These are phyloP conservation scores for Tephrocybe sp. DNA, from an alignment of 768 basidiomycete species.

Conservation along the genomic window DNA sequence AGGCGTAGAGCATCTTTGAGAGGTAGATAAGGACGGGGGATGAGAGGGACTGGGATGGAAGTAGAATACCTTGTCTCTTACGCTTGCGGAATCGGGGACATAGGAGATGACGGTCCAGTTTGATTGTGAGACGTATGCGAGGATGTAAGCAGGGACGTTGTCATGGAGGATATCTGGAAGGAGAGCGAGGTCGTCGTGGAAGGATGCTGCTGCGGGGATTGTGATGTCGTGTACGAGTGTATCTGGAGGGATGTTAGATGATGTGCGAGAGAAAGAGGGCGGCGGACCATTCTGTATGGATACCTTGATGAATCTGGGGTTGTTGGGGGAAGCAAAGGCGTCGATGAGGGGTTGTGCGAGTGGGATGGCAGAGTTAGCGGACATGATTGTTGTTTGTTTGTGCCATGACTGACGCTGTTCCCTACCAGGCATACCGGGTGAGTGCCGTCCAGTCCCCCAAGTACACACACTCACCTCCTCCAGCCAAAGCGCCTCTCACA, in stretches of 20 bases:
- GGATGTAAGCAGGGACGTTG: slow-evolving; percentile 69
- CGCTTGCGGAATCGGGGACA: slow-evolving; percentile 77
- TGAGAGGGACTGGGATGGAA: background rate
- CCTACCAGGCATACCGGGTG: slow-evolving; percentile 54
- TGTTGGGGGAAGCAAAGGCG: slow-evolving; percentile 57
- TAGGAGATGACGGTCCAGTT: slow-evolving; percentile 79
- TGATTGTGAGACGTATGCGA: slow-evolving; percentile 57
- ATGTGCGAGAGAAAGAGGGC: background rate
- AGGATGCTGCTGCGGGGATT: slow-evolving; percentile 44
- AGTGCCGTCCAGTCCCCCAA: slow-evolving; percentile 4
- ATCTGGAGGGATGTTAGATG: slow-evolving; percentile 42
- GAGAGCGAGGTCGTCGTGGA: slow-evolving; percentile 58
- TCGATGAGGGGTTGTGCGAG: slow-evolving; percentile 56
- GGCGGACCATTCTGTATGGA: slow-evolving; percentile 67
- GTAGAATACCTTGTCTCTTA: slow-evolving; percentile 71
- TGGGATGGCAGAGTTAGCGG: slow-evolving; percentile 69
- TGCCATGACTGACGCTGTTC: slow-evolving; percentile 33
- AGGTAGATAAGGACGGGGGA: slow-evolving; percentile 1
- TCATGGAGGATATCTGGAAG: slow-evolving; percentile 57
- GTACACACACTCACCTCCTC: background rate
- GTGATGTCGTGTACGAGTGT: slow-evolving; percentile 60
- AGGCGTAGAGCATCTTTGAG: slow-evolving; percentile 90
- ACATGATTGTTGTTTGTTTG: slow-evolving; percentile 43
- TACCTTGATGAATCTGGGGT: slow-evolving; percentile 73
- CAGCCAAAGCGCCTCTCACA: slow-evolving; percentile 51